Percentiles rank a stretch among this genome's conserved stretches.
Conservation (phyloP, 2,329 filamentous ascomycete species). For the Sporothrix protearum region DNA sequence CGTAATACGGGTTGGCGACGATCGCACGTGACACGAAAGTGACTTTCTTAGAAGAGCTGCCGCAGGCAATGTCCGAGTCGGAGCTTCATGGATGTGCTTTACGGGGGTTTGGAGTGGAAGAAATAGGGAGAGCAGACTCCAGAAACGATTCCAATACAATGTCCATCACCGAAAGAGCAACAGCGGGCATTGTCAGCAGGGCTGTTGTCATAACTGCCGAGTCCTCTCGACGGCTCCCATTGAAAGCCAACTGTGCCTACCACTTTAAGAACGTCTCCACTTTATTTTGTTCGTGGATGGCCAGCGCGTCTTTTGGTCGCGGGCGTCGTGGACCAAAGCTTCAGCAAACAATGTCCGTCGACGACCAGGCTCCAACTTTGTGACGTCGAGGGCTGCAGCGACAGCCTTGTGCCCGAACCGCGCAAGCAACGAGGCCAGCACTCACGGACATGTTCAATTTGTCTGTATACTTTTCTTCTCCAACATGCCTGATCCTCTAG, state of each 20-base stretch:
- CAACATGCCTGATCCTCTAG: neutral
- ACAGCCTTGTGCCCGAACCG: neutral
- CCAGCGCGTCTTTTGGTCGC: neutral
- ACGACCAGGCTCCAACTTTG: neutral
- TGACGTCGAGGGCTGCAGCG: neutral
- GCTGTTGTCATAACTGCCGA: no score
- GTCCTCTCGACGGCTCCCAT: neutral
- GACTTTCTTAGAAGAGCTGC: no score
- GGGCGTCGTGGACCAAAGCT: neutral
- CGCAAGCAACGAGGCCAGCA: no score
- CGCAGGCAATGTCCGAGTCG: no score
- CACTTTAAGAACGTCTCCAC: constrained; percentile 11
- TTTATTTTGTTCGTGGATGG: neutral
- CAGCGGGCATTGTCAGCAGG: neutral
- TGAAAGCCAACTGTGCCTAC: neutral
- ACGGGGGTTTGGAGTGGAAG: no score
- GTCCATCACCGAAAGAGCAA: neutral
- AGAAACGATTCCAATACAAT: neutral
- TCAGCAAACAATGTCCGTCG: neutral
- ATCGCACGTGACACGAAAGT: neutral
- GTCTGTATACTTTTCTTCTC: neutral
- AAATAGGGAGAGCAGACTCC: no score
- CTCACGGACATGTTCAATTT: neutral
- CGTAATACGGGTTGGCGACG: constrained; percentile 1
- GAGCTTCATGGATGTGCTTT: no score